A percentile compares a stretch with the other conserved stretches of the same genome.
These are phyloP conservation scores for Calcarisporium arbuscula DNA, from an alignment of 2,329 filamentous ascomycete genomes.

Conservation along the genomic window DNA sequence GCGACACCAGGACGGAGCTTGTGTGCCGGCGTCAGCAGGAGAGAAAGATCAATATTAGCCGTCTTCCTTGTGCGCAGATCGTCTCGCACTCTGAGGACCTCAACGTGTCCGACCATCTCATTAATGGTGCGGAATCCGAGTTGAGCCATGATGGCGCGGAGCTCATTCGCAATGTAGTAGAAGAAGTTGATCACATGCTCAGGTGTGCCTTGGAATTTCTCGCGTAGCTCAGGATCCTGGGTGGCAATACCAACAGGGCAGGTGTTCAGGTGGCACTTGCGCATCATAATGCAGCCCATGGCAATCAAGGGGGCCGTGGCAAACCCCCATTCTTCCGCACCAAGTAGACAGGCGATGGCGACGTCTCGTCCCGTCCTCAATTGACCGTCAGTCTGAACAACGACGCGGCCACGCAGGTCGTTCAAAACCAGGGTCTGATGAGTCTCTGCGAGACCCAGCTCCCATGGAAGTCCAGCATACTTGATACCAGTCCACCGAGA, in stretches of 20 bases:
- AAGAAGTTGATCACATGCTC: slow-evolving; percentile 99
- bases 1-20: slow-evolving; percentile 89
- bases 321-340: slow-evolving; percentile 98
- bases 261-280: slow-evolving; percentile 70
- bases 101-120: slow-evolving; percentile 93
- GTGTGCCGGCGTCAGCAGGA: slow-evolving; percentile 93
- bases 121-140: slow-evolving; percentile 93
- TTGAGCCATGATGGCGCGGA: slow-evolving; percentile 94
- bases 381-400: slow-evolving; percentile 95
- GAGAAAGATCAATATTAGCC: slow-evolving; percentile 83
- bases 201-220: slow-evolving; percentile 88
- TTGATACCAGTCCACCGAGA: slow-evolving; percentile 99
- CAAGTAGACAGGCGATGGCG: slow-evolving; percentile 87
- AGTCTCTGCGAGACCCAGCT: slow-evolving; percentile 91
- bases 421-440: slow-evolving; percentile 95
- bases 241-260: slow-evolving; percentile 92
- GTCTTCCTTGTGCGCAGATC: slow-evolving; percentile 86
- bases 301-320: slow-evolving; percentile 91
- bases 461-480: slow-evolving; percentile 94
- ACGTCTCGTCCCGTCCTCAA: slow-evolving; percentile 88
- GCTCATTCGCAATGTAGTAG: slow-evolving; percentile 94
- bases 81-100: slow-evolving; percentile 78
- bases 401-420: slow-evolving; percentile 88
- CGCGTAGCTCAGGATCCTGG: slow-evolving; percentile 86
- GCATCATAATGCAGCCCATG: slow-evolving; percentile 95